Conservation (phyloP, 371 early-diverging fungal species). For the Mucor mucedo region DNA sequence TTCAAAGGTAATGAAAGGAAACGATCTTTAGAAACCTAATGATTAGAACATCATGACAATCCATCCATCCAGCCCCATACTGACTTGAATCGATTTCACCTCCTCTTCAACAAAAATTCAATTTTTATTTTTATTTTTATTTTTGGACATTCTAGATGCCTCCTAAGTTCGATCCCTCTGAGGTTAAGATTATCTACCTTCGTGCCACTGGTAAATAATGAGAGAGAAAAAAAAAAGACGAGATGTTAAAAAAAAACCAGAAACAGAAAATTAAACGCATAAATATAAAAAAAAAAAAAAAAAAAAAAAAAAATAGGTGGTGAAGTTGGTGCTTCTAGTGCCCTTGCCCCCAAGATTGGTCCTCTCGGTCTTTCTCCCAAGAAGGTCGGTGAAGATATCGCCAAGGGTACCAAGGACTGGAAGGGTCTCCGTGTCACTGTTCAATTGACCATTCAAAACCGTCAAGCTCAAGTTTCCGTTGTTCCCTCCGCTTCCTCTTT, state of each 20-base stretch:
- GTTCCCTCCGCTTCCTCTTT: constrained; percentile 98
- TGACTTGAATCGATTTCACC: not conserved
- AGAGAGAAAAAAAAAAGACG: not conserved
- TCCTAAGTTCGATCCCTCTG: constrained; percentile 90
- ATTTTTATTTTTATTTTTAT: constrained; percentile 1
- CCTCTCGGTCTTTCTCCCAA: constrained; percentile 99
- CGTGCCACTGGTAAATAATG: constrained; percentile 84
- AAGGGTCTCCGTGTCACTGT: constrained; percentile 99
- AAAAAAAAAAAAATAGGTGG: constrained; percentile 31
- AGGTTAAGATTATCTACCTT: constrained; percentile 92
- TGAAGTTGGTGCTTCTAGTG: constrained; percentile 94
- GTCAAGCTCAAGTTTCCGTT: constrained; percentile 98
- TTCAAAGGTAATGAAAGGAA: constrained; percentile 27
- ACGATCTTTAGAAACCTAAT: constrained; percentile 13
- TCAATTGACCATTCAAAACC: constrained; percentile 98
- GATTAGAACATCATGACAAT: not conserved
- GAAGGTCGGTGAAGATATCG: constrained; percentile 99
- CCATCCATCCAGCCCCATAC: constrained; percentile 24
- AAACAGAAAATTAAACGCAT: too few species aligned
- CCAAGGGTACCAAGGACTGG: constrained; percentile 99
- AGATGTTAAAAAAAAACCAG: too few species aligned
- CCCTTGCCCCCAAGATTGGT: constrained; percentile 88
- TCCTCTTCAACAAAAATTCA: too few species aligned
- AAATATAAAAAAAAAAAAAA: too few species aligned
- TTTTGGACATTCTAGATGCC: constrained; percentile 53